phyloP scores from a whole-genome alignment of 225 moss, liverwort and hornwort species.

The Neckera pumila region DNA sequence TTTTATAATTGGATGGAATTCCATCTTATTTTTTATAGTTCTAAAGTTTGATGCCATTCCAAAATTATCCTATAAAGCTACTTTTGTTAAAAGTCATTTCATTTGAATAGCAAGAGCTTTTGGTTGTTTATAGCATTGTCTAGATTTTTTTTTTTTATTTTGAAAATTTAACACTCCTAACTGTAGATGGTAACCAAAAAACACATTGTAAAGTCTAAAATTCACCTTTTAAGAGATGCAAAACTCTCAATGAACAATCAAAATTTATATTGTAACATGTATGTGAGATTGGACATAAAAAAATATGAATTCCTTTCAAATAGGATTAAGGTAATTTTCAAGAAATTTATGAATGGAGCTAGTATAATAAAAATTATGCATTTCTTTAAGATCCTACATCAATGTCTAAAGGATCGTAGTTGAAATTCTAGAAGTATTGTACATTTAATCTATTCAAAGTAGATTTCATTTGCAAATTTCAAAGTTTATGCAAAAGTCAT shows the following conservation, averaged over 20 bases:
- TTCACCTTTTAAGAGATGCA: no score
- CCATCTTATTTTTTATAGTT: neutral
- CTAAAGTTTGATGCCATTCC: neutral
- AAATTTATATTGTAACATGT: neutral
- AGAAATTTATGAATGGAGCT: neutral
- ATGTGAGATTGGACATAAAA: neutral
- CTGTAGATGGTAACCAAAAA: neutral
- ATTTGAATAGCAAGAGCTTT: neutral
- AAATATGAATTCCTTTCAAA: neutral
- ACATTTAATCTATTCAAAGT: neutral
- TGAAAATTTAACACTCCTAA: neutral
- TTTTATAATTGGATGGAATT: neutral
- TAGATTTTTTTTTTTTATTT: neutral
- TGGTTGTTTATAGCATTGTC: accelerated
- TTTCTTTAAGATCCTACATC: neutral
- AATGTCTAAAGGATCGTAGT: neutral
- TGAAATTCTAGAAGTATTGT: no score
- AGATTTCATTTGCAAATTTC: neutral
- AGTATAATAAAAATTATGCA: neutral
- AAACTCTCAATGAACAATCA: neutral
- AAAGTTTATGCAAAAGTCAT: neutral
- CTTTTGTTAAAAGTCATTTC: neutral
- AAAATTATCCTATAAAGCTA: neutral
- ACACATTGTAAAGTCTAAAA: neutral
- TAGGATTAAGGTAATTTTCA: neutral